Base-by-base conservation (phyloP, 2,329 filamentous ascomycete genomes). In the Colletotrichum australisinense region DNA sequence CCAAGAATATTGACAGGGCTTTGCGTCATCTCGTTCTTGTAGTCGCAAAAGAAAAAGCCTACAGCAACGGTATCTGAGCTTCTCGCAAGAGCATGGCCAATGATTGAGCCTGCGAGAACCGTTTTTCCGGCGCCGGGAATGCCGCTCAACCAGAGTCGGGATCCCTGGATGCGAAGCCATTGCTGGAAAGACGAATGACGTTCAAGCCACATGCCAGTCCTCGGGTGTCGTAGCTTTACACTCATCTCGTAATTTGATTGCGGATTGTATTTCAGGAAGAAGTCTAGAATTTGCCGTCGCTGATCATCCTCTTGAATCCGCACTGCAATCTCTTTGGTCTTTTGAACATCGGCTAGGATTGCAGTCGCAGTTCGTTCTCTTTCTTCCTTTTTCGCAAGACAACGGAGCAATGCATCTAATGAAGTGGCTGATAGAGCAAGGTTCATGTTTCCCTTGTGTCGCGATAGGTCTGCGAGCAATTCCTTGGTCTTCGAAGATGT, bases 11-110 rank as follows among this genome's bases (percentile, higher is more conserved):
- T 57, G 2, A 56, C 52, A 3, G 38, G 11, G 1, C 2, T 12
- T 0, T 67, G 63, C 2, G 63, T 72, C 0, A 2, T 2, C 4
- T 0, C 1, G 5, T 68, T 28, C n/a, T 63, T 72, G 9, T 72
- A 72, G 1, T 72, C 69, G 32, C 69, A 68, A 1, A 72, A 72
- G 12, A 72, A 72, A n/a, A 72, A 72, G 5, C 46, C 69, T 0
- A 35, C 11, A 1, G 69, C 16, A 0, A 2, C 52, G 1, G 42
- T 56, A 11, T 62, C 46, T 3, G 63, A 53, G 1, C 49, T 62
- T 0, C 12, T 26, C 1, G 0, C 57, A 8, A 72, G 12, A 7
- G 52, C 58, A 19, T 26, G 1, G 2, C 62, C 46, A 1, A 72
- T 63, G 9, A 72, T 63, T 1, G 57, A 62, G 2, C 30, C 69